phyloP scores from a whole-genome alignment of 2,329 filamentous ascomycete species.

The Aspergillus sp. region DNA sequence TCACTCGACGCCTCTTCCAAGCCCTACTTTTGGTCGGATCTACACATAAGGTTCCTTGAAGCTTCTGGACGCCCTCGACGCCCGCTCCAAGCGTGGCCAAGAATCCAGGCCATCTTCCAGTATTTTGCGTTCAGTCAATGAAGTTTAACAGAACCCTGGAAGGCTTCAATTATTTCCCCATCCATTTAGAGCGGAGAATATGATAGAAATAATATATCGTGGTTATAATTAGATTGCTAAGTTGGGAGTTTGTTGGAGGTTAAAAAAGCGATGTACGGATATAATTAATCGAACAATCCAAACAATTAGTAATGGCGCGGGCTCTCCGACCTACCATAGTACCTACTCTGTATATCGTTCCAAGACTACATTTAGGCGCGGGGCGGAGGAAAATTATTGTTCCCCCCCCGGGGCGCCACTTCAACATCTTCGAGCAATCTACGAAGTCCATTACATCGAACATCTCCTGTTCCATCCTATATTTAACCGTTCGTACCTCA shows the following conservation, averaged over 20 bases:
- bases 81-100: not conserved
- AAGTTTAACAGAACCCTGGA: not conserved
- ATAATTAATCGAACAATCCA: too few species aligned
- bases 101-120: not conserved
- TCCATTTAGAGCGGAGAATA: not conserved
- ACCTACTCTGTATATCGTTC: not conserved
- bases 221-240: too few species aligned
- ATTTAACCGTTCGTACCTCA: not conserved
- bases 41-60: not conserved
- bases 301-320: too few species aligned
- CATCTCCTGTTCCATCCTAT: too few species aligned
- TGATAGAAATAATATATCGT: too few species aligned
- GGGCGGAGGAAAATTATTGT: constrained; percentile 1
- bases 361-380: not conserved
- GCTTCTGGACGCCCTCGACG: not conserved
- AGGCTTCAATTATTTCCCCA: not conserved
- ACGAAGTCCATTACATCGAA: not conserved
- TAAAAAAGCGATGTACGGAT: too few species aligned
- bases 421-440: not conserved
- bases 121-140: not conserved
- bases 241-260: too few species aligned
- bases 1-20: not conserved
- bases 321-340: not conserved
- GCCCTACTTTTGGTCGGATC: constrained; percentile 1
- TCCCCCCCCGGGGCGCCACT: not conserved